These are phyloP conservation scores for Tremella fuciformis DNA, from an alignment of 768 basidiomycete genomes.

Conservation along the genomic window DNA sequence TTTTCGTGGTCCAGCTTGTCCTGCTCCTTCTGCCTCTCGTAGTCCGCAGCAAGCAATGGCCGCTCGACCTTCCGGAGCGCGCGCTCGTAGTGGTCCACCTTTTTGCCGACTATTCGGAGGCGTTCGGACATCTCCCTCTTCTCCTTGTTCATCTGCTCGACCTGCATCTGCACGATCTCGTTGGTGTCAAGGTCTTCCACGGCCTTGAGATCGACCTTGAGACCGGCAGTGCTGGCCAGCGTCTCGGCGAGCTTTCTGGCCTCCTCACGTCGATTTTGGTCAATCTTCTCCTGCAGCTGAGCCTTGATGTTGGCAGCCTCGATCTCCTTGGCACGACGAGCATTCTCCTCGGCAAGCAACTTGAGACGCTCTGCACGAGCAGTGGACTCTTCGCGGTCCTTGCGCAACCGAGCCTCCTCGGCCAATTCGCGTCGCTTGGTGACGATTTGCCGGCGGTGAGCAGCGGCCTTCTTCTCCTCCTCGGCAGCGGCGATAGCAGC, in stretches of 20 bases:
- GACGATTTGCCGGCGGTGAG: conserved; percentile 73
- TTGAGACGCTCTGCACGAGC: conserved; percentile 67
- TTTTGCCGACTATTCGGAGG: conserved; percentile 76
- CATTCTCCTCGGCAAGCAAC: conserved; percentile 63
- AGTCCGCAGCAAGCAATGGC: conserved; percentile 79
- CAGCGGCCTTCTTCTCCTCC: conserved; percentile 52
- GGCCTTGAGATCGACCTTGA: conserved; percentile 67
- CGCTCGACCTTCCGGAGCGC: conserved; percentile 91
- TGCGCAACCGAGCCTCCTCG: conserved; percentile 75
- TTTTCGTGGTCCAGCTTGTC: conserved; percentile 70
- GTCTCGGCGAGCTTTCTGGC: conserved; percentile 82
- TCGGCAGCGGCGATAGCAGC: conserved; percentile 56
- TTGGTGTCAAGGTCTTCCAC: conserved; percentile 81
- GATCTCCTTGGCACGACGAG: conserved; percentile 65
- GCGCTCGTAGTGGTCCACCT: conserved; percentile 91
- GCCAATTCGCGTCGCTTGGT: conserved; percentile 80
- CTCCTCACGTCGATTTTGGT: conserved; percentile 72
- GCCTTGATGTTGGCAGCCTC: conserved; percentile 59
- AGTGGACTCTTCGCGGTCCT: conserved; percentile 83
- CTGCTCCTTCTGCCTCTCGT: conserved; percentile 73
- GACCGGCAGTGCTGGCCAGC: conserved; percentile 72
- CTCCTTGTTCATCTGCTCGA: conserved; percentile 94
- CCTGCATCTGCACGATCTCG: conserved; percentile 81
- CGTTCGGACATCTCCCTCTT: conserved; percentile 80
- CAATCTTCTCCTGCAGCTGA: conserved; percentile 58